Conservation (phyloP, 768 basidiomycete genomes). For the Trametes cingulata region DNA sequence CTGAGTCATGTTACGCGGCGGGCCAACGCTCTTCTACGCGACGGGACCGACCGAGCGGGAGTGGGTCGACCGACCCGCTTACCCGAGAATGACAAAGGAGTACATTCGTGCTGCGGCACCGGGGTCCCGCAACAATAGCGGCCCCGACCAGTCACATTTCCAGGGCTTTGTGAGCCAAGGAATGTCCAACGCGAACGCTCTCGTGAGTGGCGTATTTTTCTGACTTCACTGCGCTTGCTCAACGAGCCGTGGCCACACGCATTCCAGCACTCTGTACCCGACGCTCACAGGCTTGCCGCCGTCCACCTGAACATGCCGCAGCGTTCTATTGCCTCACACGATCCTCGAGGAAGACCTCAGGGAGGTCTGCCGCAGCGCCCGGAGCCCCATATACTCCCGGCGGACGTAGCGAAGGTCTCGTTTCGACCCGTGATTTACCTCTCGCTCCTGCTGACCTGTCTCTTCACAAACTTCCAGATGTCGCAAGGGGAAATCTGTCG, state of each 20-base stretch:
- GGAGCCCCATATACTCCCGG: not conserved
- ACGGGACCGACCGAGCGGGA: not conserved
- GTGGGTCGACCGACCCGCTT: not conserved
- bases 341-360: not conserved
- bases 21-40: not conserved
- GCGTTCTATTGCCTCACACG: not conserved
- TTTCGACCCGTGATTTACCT: not conserved
- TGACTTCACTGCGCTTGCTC: not conserved
- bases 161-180: not conserved
- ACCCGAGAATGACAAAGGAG: slow-evolving; percentile 15
- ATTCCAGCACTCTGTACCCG: not conserved
- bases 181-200: too few species aligned
- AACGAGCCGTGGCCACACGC: not conserved
- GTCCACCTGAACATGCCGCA: not conserved
- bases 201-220: slow-evolving; percentile 7
- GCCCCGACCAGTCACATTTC: not conserved
- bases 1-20: not conserved
- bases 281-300: not conserved
- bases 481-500: slow-evolving; percentile 7
- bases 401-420: not conserved
- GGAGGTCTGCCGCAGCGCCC: slow-evolving; percentile 9
- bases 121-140: slow-evolving; percentile 3
- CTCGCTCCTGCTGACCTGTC: not conserved
- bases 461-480: not conserved
- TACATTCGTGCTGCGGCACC: slow-evolving; percentile 4